Evolutionary conservation across 2,329 filamentous ascomycete genomes (phyloP), one percentile per base, ranked within the genome.

Genomic region (Didymosphaeria variabile): DNA sequence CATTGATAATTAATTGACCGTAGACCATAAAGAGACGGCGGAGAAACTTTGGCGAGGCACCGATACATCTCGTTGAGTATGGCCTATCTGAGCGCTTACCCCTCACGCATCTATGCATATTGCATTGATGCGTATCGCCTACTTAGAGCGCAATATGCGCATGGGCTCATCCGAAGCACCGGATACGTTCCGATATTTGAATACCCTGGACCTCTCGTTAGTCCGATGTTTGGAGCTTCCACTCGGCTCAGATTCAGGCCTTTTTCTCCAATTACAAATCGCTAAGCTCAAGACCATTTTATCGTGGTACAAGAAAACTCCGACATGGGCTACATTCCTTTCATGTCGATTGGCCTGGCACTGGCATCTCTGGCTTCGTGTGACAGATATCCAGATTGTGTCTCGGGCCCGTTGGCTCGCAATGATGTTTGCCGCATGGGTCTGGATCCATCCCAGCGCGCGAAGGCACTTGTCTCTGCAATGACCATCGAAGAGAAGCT

Each of bases 401-500:
- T 69, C 9, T 80, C 79, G 69, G 83, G 83, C 0, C 84, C 84
- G 3, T 68, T 86, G 31, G 79, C 72, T 51, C 75, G 78, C 32
- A 84, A 82, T 44, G 70, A 76, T 10, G 80, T 87, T 10, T 87
- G 85, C 66, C 76, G 86, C 57, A 72, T 72, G 7, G 77, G 77
- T 4, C 77, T 73, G 62, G 63, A 64, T 45, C 70, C 74, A 15
- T 49, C 76, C 17, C 76, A 80, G 19, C 75, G 83, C 38, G 81
- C 82, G 0, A 76, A 73, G 15, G 82, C 84, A 42, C 76, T 87
- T 3, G 79, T 87, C 31, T 78, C 80, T 1, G 78, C 80, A 32
- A 82, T 88, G 64, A 85, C 78, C 3, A 76, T 84, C 17, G 81
- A 80, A 45, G 85, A 87, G 69, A 84, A 86, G 60, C 79, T 87